A percentile compares a stretch with the other conserved stretches of the same genome.
phyloP scores from a whole-genome alignment of 75 land plant genomes.

The Gnetum montanum region DNA sequence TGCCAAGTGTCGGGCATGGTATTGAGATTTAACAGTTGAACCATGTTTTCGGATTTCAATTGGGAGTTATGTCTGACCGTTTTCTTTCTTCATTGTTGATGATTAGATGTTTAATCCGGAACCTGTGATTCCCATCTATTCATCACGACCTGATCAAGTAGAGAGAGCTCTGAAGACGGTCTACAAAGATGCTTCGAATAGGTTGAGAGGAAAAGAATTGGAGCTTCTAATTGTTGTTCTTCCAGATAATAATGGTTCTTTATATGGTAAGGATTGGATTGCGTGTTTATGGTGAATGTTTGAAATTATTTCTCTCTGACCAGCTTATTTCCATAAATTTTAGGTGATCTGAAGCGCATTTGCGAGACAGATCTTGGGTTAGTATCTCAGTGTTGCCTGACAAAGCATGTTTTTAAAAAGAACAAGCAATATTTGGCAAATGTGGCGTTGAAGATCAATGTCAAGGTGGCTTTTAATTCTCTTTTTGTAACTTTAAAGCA shows the following conservation, averaged over 20 bases:
- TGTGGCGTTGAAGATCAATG: slow-evolving; percentile 87
- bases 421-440: slow-evolving; percentile 89
- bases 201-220: slow-evolving; percentile 54
- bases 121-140: slow-evolving; percentile 36
- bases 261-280: slow-evolving; percentile 48
- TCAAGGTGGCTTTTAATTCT: slow-evolving; percentile 44
- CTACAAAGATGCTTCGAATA: slow-evolving; percentile 28
- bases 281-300: neutral
- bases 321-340: slow-evolving; percentile 2
- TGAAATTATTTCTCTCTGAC: too few species aligned
- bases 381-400: slow-evolving; percentile 83
- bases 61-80: neutral
- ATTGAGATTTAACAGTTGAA: too few species aligned
- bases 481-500: neutral
- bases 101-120: slow-evolving; percentile 38
- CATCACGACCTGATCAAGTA: slow-evolving; percentile 60
- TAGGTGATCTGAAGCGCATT: slow-evolving; percentile 87
- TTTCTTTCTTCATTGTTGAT: neutral
- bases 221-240: slow-evolving; percentile 78
- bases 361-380: slow-evolving; percentile 90
- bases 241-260: slow-evolving; percentile 88
- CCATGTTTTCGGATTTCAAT: neutral
- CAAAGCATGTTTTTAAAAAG: slow-evolving; percentile 82
- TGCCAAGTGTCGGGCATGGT: slow-evolving; percentile 53
- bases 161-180: slow-evolving; percentile 61